Conservation (phyloP, 73 alveolate species). For the Tetrahymena malaccensis region DNA sequence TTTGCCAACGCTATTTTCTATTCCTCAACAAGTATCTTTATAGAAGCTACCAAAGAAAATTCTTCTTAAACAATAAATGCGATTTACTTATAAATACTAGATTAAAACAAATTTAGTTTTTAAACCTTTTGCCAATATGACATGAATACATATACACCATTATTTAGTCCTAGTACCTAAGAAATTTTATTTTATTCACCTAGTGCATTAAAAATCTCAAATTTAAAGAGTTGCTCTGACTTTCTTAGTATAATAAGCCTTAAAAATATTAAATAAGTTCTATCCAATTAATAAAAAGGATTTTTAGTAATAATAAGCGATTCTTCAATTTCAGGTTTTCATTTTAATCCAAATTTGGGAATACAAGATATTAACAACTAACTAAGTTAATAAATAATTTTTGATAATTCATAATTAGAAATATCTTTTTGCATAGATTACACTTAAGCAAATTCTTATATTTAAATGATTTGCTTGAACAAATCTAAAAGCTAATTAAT, state of each 20-base stretch:
- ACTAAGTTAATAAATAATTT: too few relatives aligned
- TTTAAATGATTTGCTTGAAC: not conserved
- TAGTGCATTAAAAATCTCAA: not conserved
- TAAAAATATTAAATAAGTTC: not conserved
- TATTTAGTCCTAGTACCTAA: not conserved
- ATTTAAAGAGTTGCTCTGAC: not conserved
- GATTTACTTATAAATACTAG: not conserved
- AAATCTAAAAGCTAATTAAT: not conserved
- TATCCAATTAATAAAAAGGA: not conserved
- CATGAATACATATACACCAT: not conserved
- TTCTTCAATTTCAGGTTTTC: not conserved
- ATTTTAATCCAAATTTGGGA: not conserved
- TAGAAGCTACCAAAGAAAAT: not conserved
- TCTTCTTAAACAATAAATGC: not conserved
- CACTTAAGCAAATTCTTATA: not conserved
- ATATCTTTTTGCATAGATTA: not conserved
- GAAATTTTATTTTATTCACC: not conserved
- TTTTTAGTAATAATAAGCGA: not conserved
- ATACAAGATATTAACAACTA: not conserved
- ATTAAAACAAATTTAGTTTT: too few relatives aligned
- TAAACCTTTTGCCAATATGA: not conserved
- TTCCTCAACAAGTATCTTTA: not conserved
- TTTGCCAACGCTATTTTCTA: not conserved
- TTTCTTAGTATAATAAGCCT: too few relatives aligned
- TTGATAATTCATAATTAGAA: not conserved